phyloP scores from a whole-genome alignment of 2,329 filamentous ascomycete species.

The Fusarium neocosmosporiellum region DNA sequence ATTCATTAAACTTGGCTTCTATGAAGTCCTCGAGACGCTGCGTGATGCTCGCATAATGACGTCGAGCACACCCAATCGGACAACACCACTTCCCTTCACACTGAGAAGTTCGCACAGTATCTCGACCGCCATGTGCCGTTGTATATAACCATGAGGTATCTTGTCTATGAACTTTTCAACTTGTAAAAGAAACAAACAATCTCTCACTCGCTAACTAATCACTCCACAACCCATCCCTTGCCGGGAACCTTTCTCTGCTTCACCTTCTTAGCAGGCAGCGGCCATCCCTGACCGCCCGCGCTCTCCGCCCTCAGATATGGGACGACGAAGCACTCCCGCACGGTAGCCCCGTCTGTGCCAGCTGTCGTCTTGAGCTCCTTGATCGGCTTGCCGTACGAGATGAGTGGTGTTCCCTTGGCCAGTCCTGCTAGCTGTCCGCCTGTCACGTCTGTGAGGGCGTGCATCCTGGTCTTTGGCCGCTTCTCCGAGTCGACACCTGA shows the following conservation, averaged over 20 bases:
- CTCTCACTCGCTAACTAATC: constrained; percentile 15
- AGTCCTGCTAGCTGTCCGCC: constrained; percentile 80
- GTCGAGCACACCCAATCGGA: constrained; percentile 12
- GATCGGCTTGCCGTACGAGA: constrained; percentile 90
- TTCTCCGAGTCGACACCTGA: constrained; percentile 64
- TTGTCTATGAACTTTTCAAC: constrained; percentile 34
- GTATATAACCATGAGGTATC: constrained; percentile 35
- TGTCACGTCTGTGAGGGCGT: constrained; percentile 83
- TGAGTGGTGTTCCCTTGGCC: constrained; percentile 84
- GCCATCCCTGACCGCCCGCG: constrained; percentile 79
- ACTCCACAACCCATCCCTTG: constrained; percentile 80
- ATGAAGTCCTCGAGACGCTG: background rate
- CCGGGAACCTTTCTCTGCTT: constrained; percentile 79
- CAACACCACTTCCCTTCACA: constrained; percentile 1
- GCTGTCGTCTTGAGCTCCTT: constrained; percentile 74
- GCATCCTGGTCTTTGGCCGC: constrained; percentile 83
- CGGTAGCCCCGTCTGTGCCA: constrained; percentile 50
- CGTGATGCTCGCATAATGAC: constrained; percentile 22
- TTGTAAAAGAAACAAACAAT: background rate
- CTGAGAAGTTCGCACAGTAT: background rate
- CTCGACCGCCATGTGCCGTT: background rate
- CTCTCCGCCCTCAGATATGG: constrained; percentile 79
- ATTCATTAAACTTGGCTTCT: background rate
- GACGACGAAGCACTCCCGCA: constrained; percentile 84
- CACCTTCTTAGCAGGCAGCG: constrained; percentile 85